Evolutionary conservation across 345 rosid genomes (phyloP).

Genomic region (rapeseed (Brassica napus)): DNA sequence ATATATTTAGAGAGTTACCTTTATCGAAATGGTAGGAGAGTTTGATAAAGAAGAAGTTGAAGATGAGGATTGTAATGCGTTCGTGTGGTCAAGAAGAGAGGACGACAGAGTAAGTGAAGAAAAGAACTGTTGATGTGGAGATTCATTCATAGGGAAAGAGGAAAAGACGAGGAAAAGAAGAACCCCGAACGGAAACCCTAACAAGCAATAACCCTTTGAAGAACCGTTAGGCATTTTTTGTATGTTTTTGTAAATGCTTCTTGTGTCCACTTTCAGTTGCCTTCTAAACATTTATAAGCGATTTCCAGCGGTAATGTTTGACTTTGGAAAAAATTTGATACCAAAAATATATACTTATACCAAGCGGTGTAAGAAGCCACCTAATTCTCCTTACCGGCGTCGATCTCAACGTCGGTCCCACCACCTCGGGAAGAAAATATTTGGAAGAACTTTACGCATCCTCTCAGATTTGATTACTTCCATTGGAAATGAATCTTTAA

Average conservation of each 20-base stretch:
- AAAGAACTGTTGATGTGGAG: constrained; percentile 24
- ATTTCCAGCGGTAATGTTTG: constrained; percentile 17
- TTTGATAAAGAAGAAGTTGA: constrained; percentile 8
- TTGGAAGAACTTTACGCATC: background rate
- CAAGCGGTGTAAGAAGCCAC: constrained; percentile 2
- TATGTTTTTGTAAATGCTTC: background rate
- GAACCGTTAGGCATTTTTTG: background rate
- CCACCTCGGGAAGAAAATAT: background rate
- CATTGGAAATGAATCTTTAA: background rate
- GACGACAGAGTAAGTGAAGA: constrained; percentile 20
- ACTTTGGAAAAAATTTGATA: background rate
- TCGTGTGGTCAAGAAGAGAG: constrained; percentile 7
- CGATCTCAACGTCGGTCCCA: background rate
- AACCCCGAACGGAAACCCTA: constrained; percentile 27
- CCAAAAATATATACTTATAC: background rate
- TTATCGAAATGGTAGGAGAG: constrained; percentile 26
- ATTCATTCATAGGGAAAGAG: constrained; percentile 12
- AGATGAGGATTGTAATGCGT: constrained; percentile 16
- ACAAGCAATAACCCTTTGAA: background rate
- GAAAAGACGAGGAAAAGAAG: constrained; percentile 24
- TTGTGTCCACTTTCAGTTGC: background rate
- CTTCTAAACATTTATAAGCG: constrained; percentile 18
- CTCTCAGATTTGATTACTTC: background rate
- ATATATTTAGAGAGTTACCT: constrained; percentile 6
- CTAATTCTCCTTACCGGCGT: background rate